Percentiles rank a stretch among this genome's conserved stretches.
Evolutionary conservation across 768 basidiomycete genomes (phyloP).

Genomic region (Macrolepiota fuliginosa): DNA sequence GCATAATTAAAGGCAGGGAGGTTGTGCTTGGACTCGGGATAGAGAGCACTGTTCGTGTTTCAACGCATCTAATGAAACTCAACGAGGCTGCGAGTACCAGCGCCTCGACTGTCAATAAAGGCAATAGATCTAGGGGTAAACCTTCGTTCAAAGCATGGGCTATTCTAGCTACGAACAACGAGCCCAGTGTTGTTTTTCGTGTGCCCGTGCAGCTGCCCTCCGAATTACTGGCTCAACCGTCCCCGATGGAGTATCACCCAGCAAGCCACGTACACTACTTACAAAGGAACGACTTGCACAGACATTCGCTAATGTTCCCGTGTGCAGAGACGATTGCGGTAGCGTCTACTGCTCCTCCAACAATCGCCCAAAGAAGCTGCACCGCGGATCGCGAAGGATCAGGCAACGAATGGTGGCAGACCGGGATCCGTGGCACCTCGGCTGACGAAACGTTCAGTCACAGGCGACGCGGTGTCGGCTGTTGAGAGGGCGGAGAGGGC

Average conservation of each 20-base stretch:
- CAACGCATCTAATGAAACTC: too few relatives aligned
- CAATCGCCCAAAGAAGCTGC: constrained; percentile 70
- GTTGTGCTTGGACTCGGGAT: too few relatives aligned
- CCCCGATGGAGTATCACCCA: constrained; percentile 34
- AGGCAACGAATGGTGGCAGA: constrained; percentile 4
- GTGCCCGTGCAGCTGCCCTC: constrained; percentile 69
- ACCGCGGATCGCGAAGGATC: constrained; percentile 54
- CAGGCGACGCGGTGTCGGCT: constrained; percentile 19
- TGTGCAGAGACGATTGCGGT: constrained; percentile 65
- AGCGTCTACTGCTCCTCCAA: constrained; percentile 71
- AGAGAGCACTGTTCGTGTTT: too few relatives aligned
- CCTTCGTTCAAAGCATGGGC: constrained; percentile 62
- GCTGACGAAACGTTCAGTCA: constrained; percentile 35
- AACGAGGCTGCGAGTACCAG: constrained; percentile 45
- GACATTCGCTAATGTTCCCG: constrained; percentile 78
- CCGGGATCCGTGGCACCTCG: constrained; percentile 19
- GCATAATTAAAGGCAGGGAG: too few relatives aligned
- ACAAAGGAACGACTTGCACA: constrained; percentile 59
- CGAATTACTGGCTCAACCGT: constrained; percentile 54
- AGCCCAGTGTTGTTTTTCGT: constrained; percentile 75
- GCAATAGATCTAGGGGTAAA: constrained; percentile 44
- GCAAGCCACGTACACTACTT: constrained; percentile 47
- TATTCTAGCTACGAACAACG: constrained; percentile 55
- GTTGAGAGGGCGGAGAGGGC: constrained; percentile 21
- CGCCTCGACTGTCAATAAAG: constrained; percentile 41